A percentile compares a stretch with the other conserved stretches of the same genome.
These are phyloP conservation scores for Colletotrichum euphorbiae DNA, from an alignment of 2,329 filamentous ascomycete genomes.

Conservation along the genomic window DNA sequence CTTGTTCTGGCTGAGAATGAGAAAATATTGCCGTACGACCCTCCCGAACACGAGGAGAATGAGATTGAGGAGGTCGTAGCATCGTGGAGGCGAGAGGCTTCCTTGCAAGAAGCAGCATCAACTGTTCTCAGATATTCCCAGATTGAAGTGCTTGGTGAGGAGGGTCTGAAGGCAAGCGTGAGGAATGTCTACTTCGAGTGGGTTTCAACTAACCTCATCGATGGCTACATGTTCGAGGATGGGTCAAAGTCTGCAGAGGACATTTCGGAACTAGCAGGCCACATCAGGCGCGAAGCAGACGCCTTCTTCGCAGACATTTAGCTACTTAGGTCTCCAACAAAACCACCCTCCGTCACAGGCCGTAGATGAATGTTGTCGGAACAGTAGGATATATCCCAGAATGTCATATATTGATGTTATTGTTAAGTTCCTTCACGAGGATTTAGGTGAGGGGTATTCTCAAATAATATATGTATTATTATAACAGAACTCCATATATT, in stretches of 20 bases:
- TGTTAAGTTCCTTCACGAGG: no score
- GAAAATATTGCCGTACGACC: slow-evolving; percentile 64
- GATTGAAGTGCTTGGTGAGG: not conserved
- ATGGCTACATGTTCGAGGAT: slow-evolving; percentile 66
- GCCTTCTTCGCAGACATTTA: slow-evolving; percentile 58
- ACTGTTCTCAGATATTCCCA: slow-evolving; percentile 36
- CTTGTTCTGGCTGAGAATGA: slow-evolving; percentile 70
- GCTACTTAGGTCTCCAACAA: not conserved
- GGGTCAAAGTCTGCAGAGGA: slow-evolving; percentile 56
- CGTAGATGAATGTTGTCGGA: slow-evolving; percentile 47
- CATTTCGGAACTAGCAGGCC: slow-evolving; percentile 54
- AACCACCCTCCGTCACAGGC: slow-evolving; percentile 40
- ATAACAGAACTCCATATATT: no score
- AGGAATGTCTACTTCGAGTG: slow-evolving; percentile 71
- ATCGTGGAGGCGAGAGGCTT: slow-evolving; percentile 54
- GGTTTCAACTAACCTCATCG: slow-evolving; percentile 62
- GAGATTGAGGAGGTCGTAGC: slow-evolving; percentile 61
- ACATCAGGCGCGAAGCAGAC: slow-evolving; percentile 51
- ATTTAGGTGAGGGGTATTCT: no score
- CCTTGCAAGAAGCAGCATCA: slow-evolving; percentile 2
- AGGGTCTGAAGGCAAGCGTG: slow-evolving; percentile 44
- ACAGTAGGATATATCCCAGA: no score
- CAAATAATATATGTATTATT: no score
- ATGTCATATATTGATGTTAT: no score
- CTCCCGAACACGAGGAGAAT: slow-evolving; percentile 59